Conservation (phyloP, 768 basidiomycete species). For the Podaxis carcinomalis region DNA sequence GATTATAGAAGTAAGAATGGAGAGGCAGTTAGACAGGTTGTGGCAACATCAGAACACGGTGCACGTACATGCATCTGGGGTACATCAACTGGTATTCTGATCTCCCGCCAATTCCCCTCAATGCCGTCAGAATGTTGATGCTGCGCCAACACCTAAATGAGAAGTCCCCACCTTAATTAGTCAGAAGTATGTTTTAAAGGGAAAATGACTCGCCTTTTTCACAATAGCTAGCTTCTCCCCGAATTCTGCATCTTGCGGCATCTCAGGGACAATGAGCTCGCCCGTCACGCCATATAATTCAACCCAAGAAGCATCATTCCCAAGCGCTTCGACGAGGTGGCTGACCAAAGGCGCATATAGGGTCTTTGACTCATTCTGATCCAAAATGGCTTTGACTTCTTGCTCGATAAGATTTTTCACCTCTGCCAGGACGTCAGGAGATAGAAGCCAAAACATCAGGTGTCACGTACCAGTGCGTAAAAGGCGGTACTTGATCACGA, state of each 20-base stretch:
- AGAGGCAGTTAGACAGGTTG: conserved; percentile 8
- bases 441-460: neutral
- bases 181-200: neutral
- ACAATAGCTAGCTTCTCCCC: conserved; percentile 25
- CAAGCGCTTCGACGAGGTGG: conserved; percentile 53
- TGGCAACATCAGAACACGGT: neutral
- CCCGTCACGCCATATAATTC: conserved; percentile 68
- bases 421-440: conserved; percentile 38
- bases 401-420: conserved; percentile 58
- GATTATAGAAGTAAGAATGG: conserved; percentile 10
- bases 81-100: conserved; percentile 82
- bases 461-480: conserved; percentile 67
- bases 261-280: conserved; percentile 54
- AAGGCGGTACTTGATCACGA: conserved; percentile 74
- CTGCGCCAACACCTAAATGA: conserved; percentile 34
- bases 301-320: conserved; percentile 63
- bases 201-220: conserved; percentile 24
- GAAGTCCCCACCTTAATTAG: neutral
- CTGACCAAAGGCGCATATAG: conserved; percentile 42
- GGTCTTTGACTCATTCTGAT: conserved; percentile 27
- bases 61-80: conserved; percentile 72
- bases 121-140: conserved; percentile 37
- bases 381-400: conserved; percentile 39
- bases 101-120: conserved; percentile 61
- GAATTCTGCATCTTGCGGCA: conserved; percentile 25